Percentiles rank a stretch among this genome's conserved stretches.
phyloP scores from a whole-genome alignment of 768 basidiomycete species.

The Gautieria morchelliformis region DNA sequence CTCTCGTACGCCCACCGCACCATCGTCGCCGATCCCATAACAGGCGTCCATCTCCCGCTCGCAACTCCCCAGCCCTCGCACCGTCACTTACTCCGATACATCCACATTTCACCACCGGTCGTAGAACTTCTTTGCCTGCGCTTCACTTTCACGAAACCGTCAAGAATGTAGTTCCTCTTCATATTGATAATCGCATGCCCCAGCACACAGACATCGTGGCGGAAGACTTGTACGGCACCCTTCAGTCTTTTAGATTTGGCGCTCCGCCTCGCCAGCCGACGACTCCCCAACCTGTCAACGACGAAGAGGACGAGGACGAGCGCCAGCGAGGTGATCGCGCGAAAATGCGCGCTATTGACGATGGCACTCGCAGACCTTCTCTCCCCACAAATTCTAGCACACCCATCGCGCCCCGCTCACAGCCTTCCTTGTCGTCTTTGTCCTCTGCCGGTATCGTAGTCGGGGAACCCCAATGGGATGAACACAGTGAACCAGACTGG shows the following conservation, averaged over 20 bases:
- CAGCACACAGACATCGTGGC: neutral
- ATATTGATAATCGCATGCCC: neutral
- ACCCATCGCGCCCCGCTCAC: neutral
- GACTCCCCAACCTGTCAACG: neutral
- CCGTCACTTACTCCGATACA: neutral
- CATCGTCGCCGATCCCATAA: conserved; percentile 6
- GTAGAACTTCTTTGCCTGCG: conserved; percentile 6
- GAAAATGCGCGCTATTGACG: neutral
- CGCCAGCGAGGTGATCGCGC: conserved; percentile 1
- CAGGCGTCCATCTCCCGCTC: neutral
- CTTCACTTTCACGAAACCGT: conserved; percentile 4
- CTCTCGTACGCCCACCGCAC: neutral
- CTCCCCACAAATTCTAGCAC: neutral
- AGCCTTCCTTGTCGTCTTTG: neutral
- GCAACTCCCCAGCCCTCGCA: conserved; percentile 2
- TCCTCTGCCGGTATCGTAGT: conserved; percentile 3
- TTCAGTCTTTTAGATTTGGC: conserved; percentile 1
- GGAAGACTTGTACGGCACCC: conserved; percentile 2
- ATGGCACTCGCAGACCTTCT: neutral
- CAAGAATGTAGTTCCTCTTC: neutral
- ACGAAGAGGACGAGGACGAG: conserved; percentile 6
- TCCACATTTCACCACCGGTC: neutral
- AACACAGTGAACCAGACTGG: conserved; percentile 6
- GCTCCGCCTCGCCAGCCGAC: neutral
- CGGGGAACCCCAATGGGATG: conserved; percentile 1